These are phyloP conservation scores for Kuraishia borneana DNA, from an alignment of 805 yeast genomes.

Conservation along the genomic window DNA sequence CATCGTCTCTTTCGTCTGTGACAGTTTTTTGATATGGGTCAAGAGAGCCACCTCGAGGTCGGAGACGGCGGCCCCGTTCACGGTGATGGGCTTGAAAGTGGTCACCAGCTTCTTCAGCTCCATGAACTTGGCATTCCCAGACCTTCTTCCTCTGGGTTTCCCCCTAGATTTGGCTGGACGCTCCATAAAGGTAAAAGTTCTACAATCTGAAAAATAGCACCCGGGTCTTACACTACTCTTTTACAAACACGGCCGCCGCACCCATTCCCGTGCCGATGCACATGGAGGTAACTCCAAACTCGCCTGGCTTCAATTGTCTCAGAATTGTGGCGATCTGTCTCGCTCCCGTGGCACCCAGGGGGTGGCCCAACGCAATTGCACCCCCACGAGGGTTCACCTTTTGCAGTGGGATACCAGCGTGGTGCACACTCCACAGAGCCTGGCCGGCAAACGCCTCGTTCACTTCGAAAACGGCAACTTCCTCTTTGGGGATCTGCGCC, in stretches of 20 bases:
- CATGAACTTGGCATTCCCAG: constrained; percentile 4
- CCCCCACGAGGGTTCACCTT: constrained; percentile 92
- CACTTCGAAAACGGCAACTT: constrained; percentile 71
- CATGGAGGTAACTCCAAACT: constrained; percentile 90
- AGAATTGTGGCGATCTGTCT: constrained; percentile 86
- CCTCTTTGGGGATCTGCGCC: constrained; percentile 37
- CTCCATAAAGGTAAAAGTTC: too few relatives aligned
- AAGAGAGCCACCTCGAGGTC: constrained; percentile 7
- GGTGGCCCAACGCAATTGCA: constrained; percentile 95
- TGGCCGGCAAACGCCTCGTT: constrained; percentile 98
- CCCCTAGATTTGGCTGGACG: too few relatives aligned
- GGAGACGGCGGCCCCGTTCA: constrained; percentile 16
- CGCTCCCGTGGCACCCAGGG: constrained; percentile 77
- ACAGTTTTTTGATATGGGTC: not conserved
- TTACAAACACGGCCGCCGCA: constrained; percentile 80
- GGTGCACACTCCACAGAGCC: constrained; percentile 64
- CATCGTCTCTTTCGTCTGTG: constrained; percentile 8
- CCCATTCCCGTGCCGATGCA: constrained; percentile 99
- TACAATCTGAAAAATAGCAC: too few relatives aligned
- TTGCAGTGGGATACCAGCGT: constrained; percentile 51
- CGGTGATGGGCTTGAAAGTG: constrained; percentile 14
- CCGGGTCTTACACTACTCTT: constrained; percentile 37
- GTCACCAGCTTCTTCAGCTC: constrained; percentile 13
- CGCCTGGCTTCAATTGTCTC: constrained; percentile 67
- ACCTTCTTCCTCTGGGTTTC: too few relatives aligned